These are phyloP conservation scores for Cyberlindnera misumaiensis DNA, from an alignment of 805 yeast genomes.

Conservation along the genomic window DNA sequence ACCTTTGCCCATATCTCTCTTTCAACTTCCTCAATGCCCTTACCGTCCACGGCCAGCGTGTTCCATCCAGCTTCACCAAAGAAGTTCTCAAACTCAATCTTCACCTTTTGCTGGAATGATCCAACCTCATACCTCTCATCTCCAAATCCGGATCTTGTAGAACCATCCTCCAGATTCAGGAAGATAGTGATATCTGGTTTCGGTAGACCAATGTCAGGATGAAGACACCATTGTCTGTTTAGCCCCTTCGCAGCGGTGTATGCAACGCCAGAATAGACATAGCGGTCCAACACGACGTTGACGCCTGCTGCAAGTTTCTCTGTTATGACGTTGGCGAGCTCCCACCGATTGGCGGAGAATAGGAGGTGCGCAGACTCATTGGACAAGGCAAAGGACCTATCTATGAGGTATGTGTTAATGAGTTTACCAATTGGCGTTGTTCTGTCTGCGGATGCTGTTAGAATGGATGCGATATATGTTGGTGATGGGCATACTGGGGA, in stretches of 20 bases:
- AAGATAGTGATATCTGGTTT: slow-evolving; percentile 81
- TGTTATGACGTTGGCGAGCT: slow-evolving; percentile 44
- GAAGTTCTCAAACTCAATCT: slow-evolving; percentile 46
- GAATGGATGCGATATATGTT: background rate
- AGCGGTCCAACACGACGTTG: slow-evolving; percentile 72
- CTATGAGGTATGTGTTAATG: slow-evolving; percentile 65
- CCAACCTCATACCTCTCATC: slow-evolving; percentile 83
- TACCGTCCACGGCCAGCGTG: slow-evolving; percentile 53
- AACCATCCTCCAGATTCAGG: slow-evolving; percentile 47
- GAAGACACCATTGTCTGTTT: slow-evolving; percentile 68
- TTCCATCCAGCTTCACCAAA: slow-evolving; percentile 34
- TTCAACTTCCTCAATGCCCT: slow-evolving; percentile 49
- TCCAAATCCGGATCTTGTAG: slow-evolving; percentile 75
- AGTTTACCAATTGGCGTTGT: slow-evolving; percentile 73
- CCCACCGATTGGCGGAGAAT: slow-evolving; percentile 96
- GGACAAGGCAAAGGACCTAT: slow-evolving; percentile 41
- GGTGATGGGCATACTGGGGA: slow-evolving; percentile 43
- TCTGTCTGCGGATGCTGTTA: slow-evolving; percentile 39
- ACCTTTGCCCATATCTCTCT: slow-evolving; percentile 35
- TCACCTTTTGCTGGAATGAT: slow-evolving; percentile 71
- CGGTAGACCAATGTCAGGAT: slow-evolving; percentile 80
- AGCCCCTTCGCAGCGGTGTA: slow-evolving; percentile 83
- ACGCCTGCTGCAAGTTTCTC: slow-evolving; percentile 42
- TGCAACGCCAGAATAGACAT: slow-evolving; percentile 89
- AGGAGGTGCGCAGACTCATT: slow-evolving; percentile 83